Conservation (phyloP, 495 filamentous ascomycete species). For the Neurospora tetraspora region DNA sequence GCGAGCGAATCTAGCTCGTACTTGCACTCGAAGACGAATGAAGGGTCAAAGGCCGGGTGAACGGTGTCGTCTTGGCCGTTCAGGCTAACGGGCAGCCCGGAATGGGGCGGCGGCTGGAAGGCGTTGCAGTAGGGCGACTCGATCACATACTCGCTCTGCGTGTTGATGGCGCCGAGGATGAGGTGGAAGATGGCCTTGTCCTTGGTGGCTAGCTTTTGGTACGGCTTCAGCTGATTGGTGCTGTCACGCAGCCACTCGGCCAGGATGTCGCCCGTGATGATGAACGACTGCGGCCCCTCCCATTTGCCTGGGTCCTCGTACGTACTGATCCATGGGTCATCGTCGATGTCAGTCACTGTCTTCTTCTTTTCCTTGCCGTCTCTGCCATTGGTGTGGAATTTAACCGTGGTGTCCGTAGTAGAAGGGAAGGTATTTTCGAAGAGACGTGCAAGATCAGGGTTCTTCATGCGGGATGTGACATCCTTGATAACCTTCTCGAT, state of each 20-base stretch:
- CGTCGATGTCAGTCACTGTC: conserved; percentile 1
- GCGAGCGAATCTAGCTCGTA: conserved; percentile 96
- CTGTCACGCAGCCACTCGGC: conserved; percentile 97
- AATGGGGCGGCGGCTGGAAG: conserved; percentile 87
- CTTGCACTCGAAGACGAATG: conserved; percentile 93
- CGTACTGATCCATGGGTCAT: conserved; percentile 1
- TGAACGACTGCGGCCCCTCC: conserved; percentile 82
- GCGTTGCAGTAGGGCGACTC: conserved; percentile 96
- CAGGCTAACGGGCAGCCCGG: conserved; percentile 53
- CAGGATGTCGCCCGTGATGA: conserved; percentile 98
- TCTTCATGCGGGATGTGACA: conserved; percentile 65
- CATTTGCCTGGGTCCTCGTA: conserved; percentile 48
- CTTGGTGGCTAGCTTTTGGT: conserved; percentile 72
- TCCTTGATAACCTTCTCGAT: conserved; percentile 85
- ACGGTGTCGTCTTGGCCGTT: conserved; percentile 77
- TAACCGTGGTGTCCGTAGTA: conserved; percentile 84
- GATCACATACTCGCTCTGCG: conserved; percentile 90
- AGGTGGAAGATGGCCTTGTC: conserved; percentile 66
- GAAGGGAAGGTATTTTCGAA: conserved; percentile 98
- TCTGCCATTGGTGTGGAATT: conserved; percentile 42
- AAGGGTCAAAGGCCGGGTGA: conserved; percentile 75
- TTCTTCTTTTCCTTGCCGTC: conserved; percentile 24
- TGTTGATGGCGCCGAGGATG: conserved; percentile 92
- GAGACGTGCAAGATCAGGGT: conserved; percentile 81
- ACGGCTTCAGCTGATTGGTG: conserved; percentile 87